A percentile compares a stretch with the other conserved stretches of the same genome.
Evolutionary conservation across 2,329 filamentous ascomycete species (phyloP).

Genomic region (Colletotrichum endophyticum): DNA sequence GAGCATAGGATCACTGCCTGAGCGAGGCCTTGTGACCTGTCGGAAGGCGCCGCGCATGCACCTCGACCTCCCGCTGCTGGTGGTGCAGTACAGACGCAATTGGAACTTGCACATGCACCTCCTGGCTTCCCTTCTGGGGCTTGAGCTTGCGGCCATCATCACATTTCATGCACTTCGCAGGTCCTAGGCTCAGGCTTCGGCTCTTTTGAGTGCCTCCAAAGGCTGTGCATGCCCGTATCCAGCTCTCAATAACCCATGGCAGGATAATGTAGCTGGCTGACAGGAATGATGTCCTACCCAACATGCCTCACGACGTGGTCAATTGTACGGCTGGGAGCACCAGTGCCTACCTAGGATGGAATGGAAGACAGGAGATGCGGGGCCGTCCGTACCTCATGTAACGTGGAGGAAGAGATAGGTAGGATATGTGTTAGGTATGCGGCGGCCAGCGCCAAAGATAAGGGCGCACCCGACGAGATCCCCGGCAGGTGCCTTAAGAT

Average conservation of each 20-base stretch:
- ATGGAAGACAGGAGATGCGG: not conserved
- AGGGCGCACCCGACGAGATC: not conserved
- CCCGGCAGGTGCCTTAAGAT: not conserved
- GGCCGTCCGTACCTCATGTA: not conserved
- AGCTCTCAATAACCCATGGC: not conserved
- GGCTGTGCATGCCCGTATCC: not conserved
- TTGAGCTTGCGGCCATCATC: not conserved
- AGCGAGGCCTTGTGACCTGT: conserved; percentile 12
- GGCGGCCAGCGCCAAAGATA: not conserved
- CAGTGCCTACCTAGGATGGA: not conserved
- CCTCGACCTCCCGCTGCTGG: not conserved
- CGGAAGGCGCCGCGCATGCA: conserved; percentile 13
- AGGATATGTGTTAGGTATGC: not conserved
- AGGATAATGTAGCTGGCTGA: not conserved
- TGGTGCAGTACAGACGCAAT: not conserved
- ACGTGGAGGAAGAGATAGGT: not conserved
- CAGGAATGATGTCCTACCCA: not conserved
- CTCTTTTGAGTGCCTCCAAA: not conserved
- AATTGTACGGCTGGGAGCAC: not conserved
- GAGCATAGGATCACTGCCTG: not conserved
- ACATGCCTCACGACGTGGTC: not conserved
- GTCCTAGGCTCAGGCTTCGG: not conserved
- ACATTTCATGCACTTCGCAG: not conserved
- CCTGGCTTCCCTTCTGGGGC: not conserved
- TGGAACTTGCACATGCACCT: not conserved